These are phyloP conservation scores for Piper longum DNA, from an alignment of 164 flowering plant genomes.

Conservation along the genomic window DNA sequence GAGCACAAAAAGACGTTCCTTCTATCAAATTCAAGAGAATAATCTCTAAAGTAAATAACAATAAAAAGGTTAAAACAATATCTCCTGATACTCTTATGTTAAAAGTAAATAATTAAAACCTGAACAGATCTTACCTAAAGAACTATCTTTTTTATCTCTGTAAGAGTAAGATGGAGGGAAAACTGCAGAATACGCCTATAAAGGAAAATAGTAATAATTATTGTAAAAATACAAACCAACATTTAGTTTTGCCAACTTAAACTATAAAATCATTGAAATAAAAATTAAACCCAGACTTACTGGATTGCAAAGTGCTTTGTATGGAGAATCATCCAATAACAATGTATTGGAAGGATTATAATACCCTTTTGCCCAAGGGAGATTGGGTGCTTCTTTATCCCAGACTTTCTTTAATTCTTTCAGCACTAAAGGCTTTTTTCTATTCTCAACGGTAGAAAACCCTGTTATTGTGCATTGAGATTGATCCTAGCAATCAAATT, in stretches of 20 bases:
- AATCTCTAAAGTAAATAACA: too few relatives aligned
- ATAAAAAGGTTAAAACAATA: too few relatives aligned
- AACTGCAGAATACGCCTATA: constrained; percentile 52
- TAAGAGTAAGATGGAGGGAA: constrained; percentile 56
- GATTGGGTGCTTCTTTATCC: constrained; percentile 36
- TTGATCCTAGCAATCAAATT: constrained; percentile 27
- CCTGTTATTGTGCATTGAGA: constrained; percentile 49
- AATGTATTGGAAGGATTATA: constrained; percentile 66
- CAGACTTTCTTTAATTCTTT: constrained; percentile 65
- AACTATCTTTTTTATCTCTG: constrained; percentile 29
- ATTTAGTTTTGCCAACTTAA: background rate
- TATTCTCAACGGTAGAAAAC: constrained; percentile 40
- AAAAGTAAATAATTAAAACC: background rate
- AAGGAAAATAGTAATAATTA: constrained; percentile 1
- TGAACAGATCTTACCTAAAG: constrained; percentile 48
- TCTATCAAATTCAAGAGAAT: too few relatives aligned
- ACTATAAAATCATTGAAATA: background rate
- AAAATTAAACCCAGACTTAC: constrained; percentile 14
- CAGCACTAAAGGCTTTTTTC: constrained; percentile 48
- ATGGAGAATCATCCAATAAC: constrained; percentile 83
- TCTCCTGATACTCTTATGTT: background rate
- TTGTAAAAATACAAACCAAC: background rate
- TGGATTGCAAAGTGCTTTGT: constrained; percentile 75
- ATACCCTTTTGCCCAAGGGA: constrained; percentile 58
- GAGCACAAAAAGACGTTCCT: too few relatives aligned